Base-by-base conservation (phyloP, 257 asterid species). In the Penstemon barbatus region DNA sequence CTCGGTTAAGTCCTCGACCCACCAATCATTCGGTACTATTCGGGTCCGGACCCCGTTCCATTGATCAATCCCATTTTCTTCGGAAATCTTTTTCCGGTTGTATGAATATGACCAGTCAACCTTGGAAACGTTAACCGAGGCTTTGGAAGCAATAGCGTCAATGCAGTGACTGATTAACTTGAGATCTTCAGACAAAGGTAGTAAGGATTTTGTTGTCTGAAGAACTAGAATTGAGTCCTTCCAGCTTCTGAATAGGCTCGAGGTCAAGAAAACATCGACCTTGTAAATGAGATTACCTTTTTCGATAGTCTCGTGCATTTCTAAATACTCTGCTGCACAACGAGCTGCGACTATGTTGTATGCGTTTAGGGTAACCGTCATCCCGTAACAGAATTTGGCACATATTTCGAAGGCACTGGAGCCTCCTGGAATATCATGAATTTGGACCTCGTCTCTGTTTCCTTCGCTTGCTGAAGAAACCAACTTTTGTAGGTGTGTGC, bases 31-130 rank as follows among this genome's bases (percentile, higher is more conserved):
- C 0, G 99, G 99, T 9, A 90, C 88, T 56, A 15, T 53, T 56
- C 96, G 80, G 72, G 61, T 85, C 72, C 94, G 77, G 43, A 93
- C 72, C 33, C 87, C 81, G 15, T 84, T 85, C 89, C 84, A 79
- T 79, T 71, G 79, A 61, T 89, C 95, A 8, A 78, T 76, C 72
- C 87, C 93, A 8, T 76, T 88, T 65, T 93, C 99, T 69, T 86
- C 99, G 0, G 77, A 63, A n/a, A 84, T 75, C 88, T 88, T 93
- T 71, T 80, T 85, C 8, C 95, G 84, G 75, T 89, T 93, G 61
- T 90, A 90, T 1, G 95, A 79, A 48, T 90, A 93, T 5, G 99
- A 89, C 96, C 97, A 94, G 53, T 94, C 94, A 60, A 94, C 99
- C 83, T 69, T 83, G 25, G 95, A 84, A 44, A 90, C 87, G 41